These are phyloP conservation scores for Naganishia randhawae DNA, from an alignment of 768 basidiomycete genomes.

Conservation along the genomic window DNA sequence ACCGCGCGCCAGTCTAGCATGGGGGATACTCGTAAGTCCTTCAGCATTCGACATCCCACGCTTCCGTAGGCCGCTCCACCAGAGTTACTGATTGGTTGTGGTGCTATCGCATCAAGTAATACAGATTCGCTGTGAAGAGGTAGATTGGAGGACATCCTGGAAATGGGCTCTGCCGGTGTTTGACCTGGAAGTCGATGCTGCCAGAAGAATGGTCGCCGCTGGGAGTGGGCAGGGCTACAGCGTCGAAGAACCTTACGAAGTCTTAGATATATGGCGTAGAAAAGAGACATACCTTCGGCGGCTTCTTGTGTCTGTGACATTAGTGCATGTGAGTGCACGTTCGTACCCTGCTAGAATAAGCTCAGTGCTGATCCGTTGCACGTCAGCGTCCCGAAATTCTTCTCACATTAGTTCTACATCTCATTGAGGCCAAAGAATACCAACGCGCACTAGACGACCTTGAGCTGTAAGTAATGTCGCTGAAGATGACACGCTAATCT, in stretches of 20 bases:
- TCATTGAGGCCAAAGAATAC: conserved; percentile 61
- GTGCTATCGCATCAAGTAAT: not conserved
- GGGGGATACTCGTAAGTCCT: conserved; percentile 47
- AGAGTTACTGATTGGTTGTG: not conserved
- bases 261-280: conserved; percentile 23
- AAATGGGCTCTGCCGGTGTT: conserved; percentile 45
- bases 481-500: conserved; percentile 23
- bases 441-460: conserved; percentile 76
- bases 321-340: conserved; percentile 39
- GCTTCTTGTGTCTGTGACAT: conserved; percentile 36
- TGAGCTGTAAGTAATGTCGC: conserved; percentile 65
- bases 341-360: not conserved
- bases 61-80: not conserved
- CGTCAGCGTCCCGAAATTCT: conserved; percentile 70
- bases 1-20: conserved; percentile 39
- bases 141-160: conserved; percentile 47
- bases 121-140: conserved; percentile 48
- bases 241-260: not conserved
- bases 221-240: not conserved
- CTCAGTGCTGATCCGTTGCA: not conserved
- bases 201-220: not conserved
- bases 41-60: too few species aligned
- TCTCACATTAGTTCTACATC: conserved; percentile 66
- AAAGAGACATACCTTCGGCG: conserved; percentile 41
- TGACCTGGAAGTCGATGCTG: conserved; percentile 26